Evolutionary conservation across 345 rosid species (phyloP), one percentile per base, ranked within the genome.

Genomic region (Sapria himalayana): DNA sequence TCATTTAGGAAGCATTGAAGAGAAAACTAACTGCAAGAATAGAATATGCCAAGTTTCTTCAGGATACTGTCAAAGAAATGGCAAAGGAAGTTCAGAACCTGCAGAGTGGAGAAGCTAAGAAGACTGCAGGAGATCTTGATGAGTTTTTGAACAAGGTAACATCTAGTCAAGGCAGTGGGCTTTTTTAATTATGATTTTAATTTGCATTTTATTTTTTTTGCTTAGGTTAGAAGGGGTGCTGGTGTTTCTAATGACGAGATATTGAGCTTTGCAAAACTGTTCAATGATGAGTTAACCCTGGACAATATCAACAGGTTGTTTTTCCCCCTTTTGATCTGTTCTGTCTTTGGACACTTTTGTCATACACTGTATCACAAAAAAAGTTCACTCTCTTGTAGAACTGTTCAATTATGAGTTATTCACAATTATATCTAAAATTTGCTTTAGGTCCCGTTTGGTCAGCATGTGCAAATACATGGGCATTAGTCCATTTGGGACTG

Each of bases 41-140:
- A 41, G 86, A 73, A 49, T 76, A 76, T 16, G 86, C 86, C 44
- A 76, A 70, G 60, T 76, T 76, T 67, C 76, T 76, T 35, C 81
- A 76, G 57, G 92, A 82, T 25, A 82, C 92, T 1, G 94, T 71
- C 39, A 75, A 61, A 62, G 92, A 78, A 73, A 82, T 82, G 94
- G 92, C 94, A 22, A 82, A 71, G 49, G 94, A 82, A 64, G 75
- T 78, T 51, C 76, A 78, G 47, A 78, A 73, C 51, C 69, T 92
- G 3, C 65, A 74, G 52, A 71, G 72, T 57, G 94, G 92, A 37
- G 94, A 82, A 42, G 27, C 44, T 6, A 70, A 63, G 59, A 51
- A 63, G 56, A 76, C 78, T 3, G 86, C 86, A 9, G 74, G 70
- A 50, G 81, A 76, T 54, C 78, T 76, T 43, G 86, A 70, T 58